phyloP scores from a whole-genome alignment of 139 green algal species.

The Raphidocelis subcapitata region DNA sequence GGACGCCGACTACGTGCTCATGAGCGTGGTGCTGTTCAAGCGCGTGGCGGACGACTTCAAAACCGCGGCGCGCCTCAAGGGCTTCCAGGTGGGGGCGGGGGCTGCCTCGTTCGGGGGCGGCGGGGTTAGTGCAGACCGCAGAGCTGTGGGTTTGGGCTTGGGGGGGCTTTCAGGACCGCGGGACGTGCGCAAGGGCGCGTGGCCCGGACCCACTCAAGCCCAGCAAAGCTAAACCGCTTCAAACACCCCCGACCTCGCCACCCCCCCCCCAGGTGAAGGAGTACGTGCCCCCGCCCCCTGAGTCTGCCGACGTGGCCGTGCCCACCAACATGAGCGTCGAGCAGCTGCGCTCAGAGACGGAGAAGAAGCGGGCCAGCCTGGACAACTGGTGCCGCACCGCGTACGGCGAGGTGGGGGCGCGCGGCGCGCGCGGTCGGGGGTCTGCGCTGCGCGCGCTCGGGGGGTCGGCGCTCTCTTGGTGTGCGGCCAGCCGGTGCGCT shows the following conservation, averaged over 20 bases:
- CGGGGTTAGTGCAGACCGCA: not conserved
- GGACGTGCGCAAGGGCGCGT: no score
- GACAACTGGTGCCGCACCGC: slow-evolving; percentile 86
- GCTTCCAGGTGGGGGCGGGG: slow-evolving; percentile 76
- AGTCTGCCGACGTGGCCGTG: slow-evolving; percentile 25
- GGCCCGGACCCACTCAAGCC: no score
- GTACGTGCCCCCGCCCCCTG: slow-evolving; percentile 37
- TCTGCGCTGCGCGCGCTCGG: no score
- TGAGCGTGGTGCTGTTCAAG: slow-evolving; percentile 87
- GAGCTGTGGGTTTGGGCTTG: not conserved
- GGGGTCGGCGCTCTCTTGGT: no score
- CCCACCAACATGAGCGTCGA: slow-evolving; percentile 29
- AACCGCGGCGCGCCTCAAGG: slow-evolving; percentile 67
- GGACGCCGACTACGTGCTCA: slow-evolving; percentile 91
- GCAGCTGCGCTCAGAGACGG: slow-evolving; percentile 60
- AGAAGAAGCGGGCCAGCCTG: slow-evolving; percentile 66
- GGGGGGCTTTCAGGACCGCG: no score
- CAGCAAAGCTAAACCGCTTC: no score
- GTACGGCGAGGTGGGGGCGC: slow-evolving; percentile 84
- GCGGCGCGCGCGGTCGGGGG: no score
- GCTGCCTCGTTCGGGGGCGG: not conserved
- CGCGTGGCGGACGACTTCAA: slow-evolving; percentile 94
- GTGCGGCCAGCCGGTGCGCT: no score
- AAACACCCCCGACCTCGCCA: no score
- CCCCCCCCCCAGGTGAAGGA: slow-evolving; percentile 62